Conservation (phyloP, 2,329 filamentous ascomycete species). For the Periglandula ipomoeae region DNA sequence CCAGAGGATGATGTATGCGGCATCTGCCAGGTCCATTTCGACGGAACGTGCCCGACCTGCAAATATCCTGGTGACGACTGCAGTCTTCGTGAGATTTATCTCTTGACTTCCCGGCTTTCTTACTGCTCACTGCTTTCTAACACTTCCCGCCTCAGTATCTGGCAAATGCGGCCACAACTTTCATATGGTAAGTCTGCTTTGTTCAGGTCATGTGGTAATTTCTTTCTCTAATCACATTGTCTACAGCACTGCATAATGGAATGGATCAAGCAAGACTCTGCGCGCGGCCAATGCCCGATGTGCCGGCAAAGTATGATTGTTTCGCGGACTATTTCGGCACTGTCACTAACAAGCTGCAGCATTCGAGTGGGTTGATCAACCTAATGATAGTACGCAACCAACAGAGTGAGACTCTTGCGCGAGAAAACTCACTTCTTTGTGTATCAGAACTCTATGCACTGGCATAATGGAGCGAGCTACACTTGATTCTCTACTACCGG, state of each 20-base stretch:
- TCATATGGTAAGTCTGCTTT: conserved; percentile 63
- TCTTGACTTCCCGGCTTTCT: background rate
- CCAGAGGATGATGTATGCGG: conserved; percentile 96
- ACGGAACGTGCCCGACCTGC: conserved; percentile 95
- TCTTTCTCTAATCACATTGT: background rate
- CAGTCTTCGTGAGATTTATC: conserved; percentile 59
- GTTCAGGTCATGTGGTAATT: background rate
- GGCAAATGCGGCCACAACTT: conserved; percentile 97
- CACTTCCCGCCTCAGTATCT: conserved; percentile 53
- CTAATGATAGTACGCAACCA: conserved; percentile 20
- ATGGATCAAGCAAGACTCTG: conserved; percentile 93
- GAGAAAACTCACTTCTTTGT: background rate
- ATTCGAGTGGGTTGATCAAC: conserved; percentile 32
- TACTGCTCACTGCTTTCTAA: background rate
- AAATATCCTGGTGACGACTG: conserved; percentile 97
- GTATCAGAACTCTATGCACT: background rate
- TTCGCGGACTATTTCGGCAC: background rate
- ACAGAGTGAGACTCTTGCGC: conserved; percentile 14
- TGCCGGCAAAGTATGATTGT: conserved; percentile 70
- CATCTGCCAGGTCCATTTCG: conserved; percentile 96
- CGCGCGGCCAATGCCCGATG: conserved; percentile 94
- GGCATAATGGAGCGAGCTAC: background rate
- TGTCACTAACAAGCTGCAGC: conserved; percentile 15
- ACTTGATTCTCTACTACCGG: background rate
- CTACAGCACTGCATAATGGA: conserved; percentile 83